Evolutionary conservation across 805 yeast genomes (phyloP).

Genomic region (Myxozyma sirexii): DNA sequence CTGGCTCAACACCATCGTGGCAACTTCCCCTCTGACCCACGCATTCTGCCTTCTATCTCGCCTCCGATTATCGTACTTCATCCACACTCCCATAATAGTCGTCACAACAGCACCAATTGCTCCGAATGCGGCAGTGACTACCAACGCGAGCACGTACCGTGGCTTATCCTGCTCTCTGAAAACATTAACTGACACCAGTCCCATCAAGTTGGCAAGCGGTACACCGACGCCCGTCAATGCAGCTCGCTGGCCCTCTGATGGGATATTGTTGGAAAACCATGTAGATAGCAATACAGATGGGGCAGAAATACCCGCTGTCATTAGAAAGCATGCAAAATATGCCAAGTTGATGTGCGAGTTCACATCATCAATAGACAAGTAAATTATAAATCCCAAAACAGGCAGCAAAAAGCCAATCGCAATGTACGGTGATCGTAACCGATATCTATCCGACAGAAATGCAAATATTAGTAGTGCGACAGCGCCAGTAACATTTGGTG

Average conservation of each 20-base stretch:
- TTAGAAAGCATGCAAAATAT: constrained; percentile 50
- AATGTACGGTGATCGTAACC: constrained; percentile 47
- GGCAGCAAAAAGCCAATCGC: constrained; percentile 47
- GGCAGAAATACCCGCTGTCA: constrained; percentile 55
- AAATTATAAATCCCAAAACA: constrained; percentile 52
- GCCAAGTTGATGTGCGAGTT: constrained; percentile 47
- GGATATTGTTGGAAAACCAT: constrained; percentile 56
- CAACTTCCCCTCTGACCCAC: constrained; percentile 47
- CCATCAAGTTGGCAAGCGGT: constrained; percentile 61
- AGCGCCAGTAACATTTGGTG: constrained; percentile 56
- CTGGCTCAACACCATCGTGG: constrained; percentile 49
- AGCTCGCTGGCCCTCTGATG: constrained; percentile 51
- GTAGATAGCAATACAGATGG: constrained; percentile 55
- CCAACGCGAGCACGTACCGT: constrained; percentile 54
- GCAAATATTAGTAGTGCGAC: constrained; percentile 47
- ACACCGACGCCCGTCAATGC: constrained; percentile 54
- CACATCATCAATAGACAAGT: constrained; percentile 52
- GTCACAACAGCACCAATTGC: constrained; percentile 48
- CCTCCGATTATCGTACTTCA: constrained; percentile 50
- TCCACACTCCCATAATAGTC: constrained; percentile 41
- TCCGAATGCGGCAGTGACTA: constrained; percentile 52
- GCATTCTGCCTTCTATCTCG: constrained; percentile 49
- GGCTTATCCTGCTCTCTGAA: constrained; percentile 58
- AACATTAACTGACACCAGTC: constrained; percentile 56
- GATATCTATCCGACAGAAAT: constrained; percentile 48